A percentile compares a stretch with the other conserved stretches of the same genome.
Evolutionary conservation across 1,139 yeast genomes (phyloP).

Genomic region (Lodderomyces oxycetoniae): DNA sequence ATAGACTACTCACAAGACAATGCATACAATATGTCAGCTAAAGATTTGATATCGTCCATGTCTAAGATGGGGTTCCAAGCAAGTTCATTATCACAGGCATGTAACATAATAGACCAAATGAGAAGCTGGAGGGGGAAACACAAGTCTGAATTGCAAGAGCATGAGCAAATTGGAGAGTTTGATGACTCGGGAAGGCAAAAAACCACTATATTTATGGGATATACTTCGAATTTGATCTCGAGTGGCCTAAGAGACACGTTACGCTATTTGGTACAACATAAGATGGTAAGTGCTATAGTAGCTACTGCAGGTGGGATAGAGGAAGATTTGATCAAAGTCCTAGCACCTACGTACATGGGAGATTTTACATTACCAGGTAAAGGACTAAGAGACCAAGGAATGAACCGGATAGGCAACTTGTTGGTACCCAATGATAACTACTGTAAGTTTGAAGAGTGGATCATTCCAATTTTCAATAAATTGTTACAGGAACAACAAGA

Average conservation of each 20-base stretch:
- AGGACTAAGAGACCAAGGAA: conserved; percentile 83
- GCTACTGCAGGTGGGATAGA: conserved; percentile 98
- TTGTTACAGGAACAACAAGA: conserved; percentile 87
- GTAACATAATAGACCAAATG: conserved; percentile 90
- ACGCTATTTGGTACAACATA: conserved; percentile 83
- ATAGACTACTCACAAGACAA: conserved; percentile 78
- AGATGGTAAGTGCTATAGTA: conserved; percentile 91
- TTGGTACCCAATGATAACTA: conserved; percentile 97
- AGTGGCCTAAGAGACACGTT: conserved; percentile 91
- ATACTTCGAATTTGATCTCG: conserved; percentile 92
- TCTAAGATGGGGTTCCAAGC: conserved; percentile 98
- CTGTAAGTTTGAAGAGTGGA: conserved; percentile 97
- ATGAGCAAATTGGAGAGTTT: conserved; percentile 66
- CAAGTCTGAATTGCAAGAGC: conserved; percentile 58
- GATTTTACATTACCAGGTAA: conserved; percentile 81
- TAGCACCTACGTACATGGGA: conserved; percentile 94
- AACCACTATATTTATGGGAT: conserved; percentile 90
- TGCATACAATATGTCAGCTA: conserved; percentile 68
- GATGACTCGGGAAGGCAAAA: conserved; percentile 82
- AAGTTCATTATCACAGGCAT: conserved; percentile 75
- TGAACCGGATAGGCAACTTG: conserved; percentile 95
- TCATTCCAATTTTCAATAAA: conserved; percentile 83
- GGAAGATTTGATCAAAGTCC: conserved; percentile 91
- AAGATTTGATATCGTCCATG: conserved; percentile 77
- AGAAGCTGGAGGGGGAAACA: conserved; percentile 86